Evolutionary conservation across 2,329 filamentous ascomycete species (phyloP).

Genomic region (Calonectria multiphialidica): DNA sequence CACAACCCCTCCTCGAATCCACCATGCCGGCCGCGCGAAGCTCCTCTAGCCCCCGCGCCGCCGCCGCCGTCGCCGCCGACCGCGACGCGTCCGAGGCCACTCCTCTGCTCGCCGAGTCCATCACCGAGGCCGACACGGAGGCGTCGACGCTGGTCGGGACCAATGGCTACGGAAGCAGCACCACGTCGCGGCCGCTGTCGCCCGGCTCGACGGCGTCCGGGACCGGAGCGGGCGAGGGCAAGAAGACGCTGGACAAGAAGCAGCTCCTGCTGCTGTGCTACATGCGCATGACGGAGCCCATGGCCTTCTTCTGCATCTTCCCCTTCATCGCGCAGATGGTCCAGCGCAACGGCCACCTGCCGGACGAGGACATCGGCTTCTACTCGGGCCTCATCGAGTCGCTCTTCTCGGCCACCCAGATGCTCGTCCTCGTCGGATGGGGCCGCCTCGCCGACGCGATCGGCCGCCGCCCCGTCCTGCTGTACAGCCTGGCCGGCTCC

Average conservation of each 20-base stretch:
- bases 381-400: constrained; percentile 82
- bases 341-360: constrained; percentile 71
- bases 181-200: constrained; percentile 18
- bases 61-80: neutral
- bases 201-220: neutral
- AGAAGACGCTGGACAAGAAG: constrained; percentile 51
- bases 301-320: constrained; percentile 88
- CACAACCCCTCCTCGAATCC: neutral
- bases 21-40: constrained; percentile 27
- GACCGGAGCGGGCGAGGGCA: constrained; percentile 9
- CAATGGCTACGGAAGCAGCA: constrained; percentile 27
- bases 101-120: constrained; percentile 33
- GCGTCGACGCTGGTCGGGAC: constrained; percentile 40
- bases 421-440: constrained; percentile 83
- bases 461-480: constrained; percentile 79
- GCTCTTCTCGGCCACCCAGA: constrained; percentile 81
- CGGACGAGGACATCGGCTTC: constrained; percentile 79
- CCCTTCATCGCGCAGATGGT: constrained; percentile 87
- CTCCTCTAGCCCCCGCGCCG: constrained; percentile 18
- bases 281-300: constrained; percentile 78
- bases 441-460: constrained; percentile 71
- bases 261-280: constrained; percentile 82
- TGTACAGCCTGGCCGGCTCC: constrained; percentile 75
- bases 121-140: constrained; percentile 38
- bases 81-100: constrained; percentile 35